phyloP scores from a whole-genome alignment of 371 early-diverging fungal genomes.

The Lichtheimia corymbifera region DNA sequence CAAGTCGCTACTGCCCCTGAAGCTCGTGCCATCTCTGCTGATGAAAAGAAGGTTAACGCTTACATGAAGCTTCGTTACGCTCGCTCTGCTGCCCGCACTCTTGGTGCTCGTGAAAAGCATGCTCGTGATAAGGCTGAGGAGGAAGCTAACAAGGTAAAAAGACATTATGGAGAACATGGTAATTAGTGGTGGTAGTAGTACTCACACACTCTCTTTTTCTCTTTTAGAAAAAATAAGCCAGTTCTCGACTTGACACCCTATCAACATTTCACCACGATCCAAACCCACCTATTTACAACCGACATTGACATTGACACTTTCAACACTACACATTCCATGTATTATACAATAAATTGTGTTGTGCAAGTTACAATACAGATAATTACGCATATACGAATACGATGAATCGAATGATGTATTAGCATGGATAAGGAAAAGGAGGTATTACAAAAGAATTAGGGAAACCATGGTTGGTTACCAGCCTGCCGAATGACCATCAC shows the following conservation, averaged over 20 bases:
- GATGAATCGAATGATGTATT: not conserved
- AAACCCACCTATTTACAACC: not conserved
- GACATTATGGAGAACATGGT: not conserved
- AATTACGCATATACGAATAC: not conserved
- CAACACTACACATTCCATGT: not conserved
- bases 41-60: constrained; percentile 81
- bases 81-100: constrained; percentile 78
- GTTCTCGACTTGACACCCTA: too few relatives aligned
- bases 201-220: not conserved
- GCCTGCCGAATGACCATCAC: constrained; percentile 67
- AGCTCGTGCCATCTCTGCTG: constrained; percentile 83
- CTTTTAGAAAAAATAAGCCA: constrained; percentile 19
- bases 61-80: constrained; percentile 91
- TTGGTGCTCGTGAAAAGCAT: constrained; percentile 86
- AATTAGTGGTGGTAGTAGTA: too few relatives aligned
- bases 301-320: not conserved
- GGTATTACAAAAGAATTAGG: not conserved
- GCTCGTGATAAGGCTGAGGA: constrained; percentile 82
- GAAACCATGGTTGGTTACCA: constrained; percentile 29
- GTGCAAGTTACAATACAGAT: not conserved
- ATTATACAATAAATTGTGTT: not conserved
- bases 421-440: not conserved
- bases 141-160: constrained; percentile 79
- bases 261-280: not conserved
- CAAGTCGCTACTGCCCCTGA: constrained; percentile 69